Evolutionary conservation across 1,284 basidiomycete species (phyloP), one percentile per base, ranked within the genome.

Genomic region (Somion occarium): DNA sequence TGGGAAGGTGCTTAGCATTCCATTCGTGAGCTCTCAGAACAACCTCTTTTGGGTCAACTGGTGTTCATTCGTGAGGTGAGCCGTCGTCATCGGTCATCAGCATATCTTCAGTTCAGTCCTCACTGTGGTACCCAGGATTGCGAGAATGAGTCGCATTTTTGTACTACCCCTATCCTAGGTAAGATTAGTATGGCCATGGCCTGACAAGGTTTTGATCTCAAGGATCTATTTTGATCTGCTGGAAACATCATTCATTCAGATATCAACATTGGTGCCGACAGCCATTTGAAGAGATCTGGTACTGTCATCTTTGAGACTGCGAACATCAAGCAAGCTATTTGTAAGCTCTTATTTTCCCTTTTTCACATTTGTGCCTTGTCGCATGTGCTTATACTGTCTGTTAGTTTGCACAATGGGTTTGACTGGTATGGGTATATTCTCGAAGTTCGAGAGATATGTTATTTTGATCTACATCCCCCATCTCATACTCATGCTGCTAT

Each of bases 161-260:
- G 96, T 53, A 86, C 91, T 0, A 88, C 93, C 1, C 91, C 95
- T 15, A 90, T 96, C 34, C 91, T 92, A 24, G 92, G 93, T 57
- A 93, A 93, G 73, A 92, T 95, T 59, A 91, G 92, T 53, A 85
- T 91, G 79, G 91, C 91, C 1, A 91, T 91, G 81, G 88, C 88
- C 25, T 85, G 89, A 38, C 84, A 88, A 59, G 88, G 88, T 1
- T 71, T 88, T 48, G 96, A 99, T 66, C 76, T 99, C 53, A 99
- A 98, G 68, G 95, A 98, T 67, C 75, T 98, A 26, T 98, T 98
- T 84, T 84, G 95, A 50, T 83, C 90, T 26, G 92, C 95, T 38
- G 95, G 96, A 22, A 92, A 91, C 64, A 93, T 98, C 61, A 83
- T 97, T 54, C 84, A 96, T 38, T 93, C 96, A 51, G 95, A 99